phyloP scores from a whole-genome alignment of 495 filamentous ascomycete genomes.

The Lasiosphaeris hirsuta region DNA sequence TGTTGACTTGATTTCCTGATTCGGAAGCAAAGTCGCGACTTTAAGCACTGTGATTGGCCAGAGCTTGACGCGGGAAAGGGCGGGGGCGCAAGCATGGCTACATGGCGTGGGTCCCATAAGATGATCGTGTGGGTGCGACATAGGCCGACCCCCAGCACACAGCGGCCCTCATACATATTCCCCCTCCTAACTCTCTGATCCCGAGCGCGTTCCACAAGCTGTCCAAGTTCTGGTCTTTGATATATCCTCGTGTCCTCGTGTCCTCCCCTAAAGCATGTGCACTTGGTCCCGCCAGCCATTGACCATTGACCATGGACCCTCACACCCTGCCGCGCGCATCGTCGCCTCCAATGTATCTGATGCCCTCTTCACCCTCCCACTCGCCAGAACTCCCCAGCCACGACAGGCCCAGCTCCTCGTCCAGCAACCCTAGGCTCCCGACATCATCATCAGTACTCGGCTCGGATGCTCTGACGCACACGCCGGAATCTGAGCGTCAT shows the following conservation, averaged over 20 bases:
- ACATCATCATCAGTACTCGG: constrained; percentile 3
- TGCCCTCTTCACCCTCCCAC: constrained; percentile 10
- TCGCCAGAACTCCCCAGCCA: background rate
- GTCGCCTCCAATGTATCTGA: background rate
- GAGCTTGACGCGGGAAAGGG: constrained; percentile 19
- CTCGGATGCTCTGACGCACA: constrained; percentile 4
- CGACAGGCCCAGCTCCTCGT: constrained; percentile 17
- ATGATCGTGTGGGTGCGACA: constrained; percentile 8
- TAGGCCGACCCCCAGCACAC: no score
- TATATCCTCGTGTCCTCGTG: background rate
- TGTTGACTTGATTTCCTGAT: constrained; percentile 28
- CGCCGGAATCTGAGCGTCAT: constrained; percentile 27
- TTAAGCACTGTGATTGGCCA: constrained; percentile 18
- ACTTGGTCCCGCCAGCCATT: background rate
- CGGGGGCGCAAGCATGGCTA: background rate
- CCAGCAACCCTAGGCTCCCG: constrained; percentile 10
- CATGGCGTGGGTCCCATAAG: constrained; percentile 17
- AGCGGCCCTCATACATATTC: no score
- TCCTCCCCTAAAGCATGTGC: background rate
- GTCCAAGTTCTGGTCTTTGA: background rate
- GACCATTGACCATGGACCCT: constrained; percentile 5
- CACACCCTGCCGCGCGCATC: constrained; percentile 5
- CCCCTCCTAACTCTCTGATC: no score
- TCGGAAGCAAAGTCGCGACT: constrained; percentile 15
- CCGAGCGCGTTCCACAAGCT: background rate